A percentile compares a stretch with the other conserved stretches of the same genome.
Evolutionary conservation across 1,139 yeast species (phyloP).

Genomic region (Sugiyamaella grinbergsii): DNA sequence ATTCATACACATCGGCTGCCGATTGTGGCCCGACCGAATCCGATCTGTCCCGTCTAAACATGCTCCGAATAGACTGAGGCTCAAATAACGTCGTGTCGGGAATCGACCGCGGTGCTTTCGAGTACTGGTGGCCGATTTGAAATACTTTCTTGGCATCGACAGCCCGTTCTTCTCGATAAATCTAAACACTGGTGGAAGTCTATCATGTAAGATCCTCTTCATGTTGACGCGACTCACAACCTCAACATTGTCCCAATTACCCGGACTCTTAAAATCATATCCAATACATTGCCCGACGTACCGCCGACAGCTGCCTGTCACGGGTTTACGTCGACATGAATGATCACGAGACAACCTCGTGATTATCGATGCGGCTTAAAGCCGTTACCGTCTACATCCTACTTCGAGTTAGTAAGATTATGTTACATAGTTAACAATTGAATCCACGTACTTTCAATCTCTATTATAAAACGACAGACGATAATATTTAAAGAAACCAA

Average conservation of each 20-base stretch:
- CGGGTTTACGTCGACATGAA: too few relatives aligned
- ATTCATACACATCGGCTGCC: conserved; percentile 47
- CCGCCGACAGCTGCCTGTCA: too few relatives aligned
- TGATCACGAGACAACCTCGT: too few relatives aligned
- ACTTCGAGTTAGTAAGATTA: too few relatives aligned
- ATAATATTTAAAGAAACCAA: too few relatives aligned
- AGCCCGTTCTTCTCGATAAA: conserved; percentile 42
- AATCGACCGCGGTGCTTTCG: conserved; percentile 40
- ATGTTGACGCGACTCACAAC: conserved; percentile 62
- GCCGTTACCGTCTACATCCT: too few relatives aligned
- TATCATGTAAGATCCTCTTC: conserved; percentile 60
- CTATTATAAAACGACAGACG: too few relatives aligned
- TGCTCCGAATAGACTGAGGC: conserved; percentile 37
- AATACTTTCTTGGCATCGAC: conserved; percentile 45
- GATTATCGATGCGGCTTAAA: too few relatives aligned
- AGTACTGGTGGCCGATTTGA: conserved; percentile 44
- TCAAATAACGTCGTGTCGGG: conserved; percentile 42
- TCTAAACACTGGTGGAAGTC: conserved; percentile 46
- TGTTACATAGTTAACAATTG: too few relatives aligned
- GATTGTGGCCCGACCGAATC: conserved; percentile 51
- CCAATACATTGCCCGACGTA: too few relatives aligned
- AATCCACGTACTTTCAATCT: too few relatives aligned
- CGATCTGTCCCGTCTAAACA: conserved; percentile 39
- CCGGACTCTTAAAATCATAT: conserved; percentile 50
- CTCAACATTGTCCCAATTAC: conserved; percentile 48